Base-by-base conservation (phyloP, 2,329 filamentous ascomycete genomes). In the Calonectria pseudoreteaudii region DNA sequence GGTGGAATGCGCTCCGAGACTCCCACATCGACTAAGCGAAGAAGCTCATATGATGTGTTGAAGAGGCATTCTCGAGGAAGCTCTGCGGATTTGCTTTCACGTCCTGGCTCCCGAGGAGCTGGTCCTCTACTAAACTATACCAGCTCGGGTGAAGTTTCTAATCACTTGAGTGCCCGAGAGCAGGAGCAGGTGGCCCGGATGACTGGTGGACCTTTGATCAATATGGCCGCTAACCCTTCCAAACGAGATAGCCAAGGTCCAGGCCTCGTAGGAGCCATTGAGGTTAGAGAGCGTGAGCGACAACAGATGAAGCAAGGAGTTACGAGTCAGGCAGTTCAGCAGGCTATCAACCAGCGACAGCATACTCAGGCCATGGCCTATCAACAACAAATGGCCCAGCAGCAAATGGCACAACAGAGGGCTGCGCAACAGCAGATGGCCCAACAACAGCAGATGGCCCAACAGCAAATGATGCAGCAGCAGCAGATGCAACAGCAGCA, bases 181-280 rank as follows among this genome's bases (percentile, higher is more conserved):
- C 95, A 97, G 82, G 95, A 97, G 84, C 93, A 97, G 78, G 90
- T 98, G n/a, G 94, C 95, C 13, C 91, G 94, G 47, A 88, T 95
- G 78, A 98, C 95, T 0, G 94, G 94, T 1, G 92, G 92, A 0
- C 94, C 95, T 0, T 87, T 98, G 65, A 90, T 97, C 78, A 92
- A 90, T 72, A 87, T 97, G 82, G 76, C 89, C 6, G 89, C 89
- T 65, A 88, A 88, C 66, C 86, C 87, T 11, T 52, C n/a, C 4
- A 70, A 70, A 18, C 56, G 75, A 89, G 88, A 73, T 84, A 86
- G 53, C 13, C 82, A 89, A 38, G 90, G 91, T 0, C 86, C 86
- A 28, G 93, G 93, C 0, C 87, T 98, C 1, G 92, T 98, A 9
- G 94, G 93, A 1, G 93, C 94, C 18, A 96, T 98, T 69, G 93